Percentiles rank a stretch among this genome's conserved stretches.
phyloP scores from a whole-genome alignment of 805 yeast genomes.

The Barnettozyma sucrosica region DNA sequence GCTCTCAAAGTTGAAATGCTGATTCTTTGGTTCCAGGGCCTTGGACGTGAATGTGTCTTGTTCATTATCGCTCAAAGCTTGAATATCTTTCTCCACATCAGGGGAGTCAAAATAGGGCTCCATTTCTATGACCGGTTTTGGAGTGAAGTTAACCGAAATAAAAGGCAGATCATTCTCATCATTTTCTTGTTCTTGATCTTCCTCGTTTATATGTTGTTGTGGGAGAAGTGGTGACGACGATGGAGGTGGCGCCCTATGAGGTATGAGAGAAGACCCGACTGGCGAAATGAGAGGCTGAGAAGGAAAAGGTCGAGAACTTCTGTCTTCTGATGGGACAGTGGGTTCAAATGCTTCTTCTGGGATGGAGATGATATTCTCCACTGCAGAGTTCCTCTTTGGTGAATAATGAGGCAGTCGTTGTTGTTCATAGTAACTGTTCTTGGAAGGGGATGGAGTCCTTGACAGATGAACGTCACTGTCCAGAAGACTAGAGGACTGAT shows the following conservation, averaged over 20 bases:
- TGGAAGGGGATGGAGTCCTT: not conserved
- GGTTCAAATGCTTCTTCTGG: not conserved
- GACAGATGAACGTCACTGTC: not conserved
- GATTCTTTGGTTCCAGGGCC: conserved; percentile 10
- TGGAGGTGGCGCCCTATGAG: conserved; percentile 8
- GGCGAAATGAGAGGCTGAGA: not conserved
- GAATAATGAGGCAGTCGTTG: not conserved
- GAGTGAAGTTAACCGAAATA: not conserved
- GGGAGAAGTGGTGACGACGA: not conserved
- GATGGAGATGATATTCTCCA: not conserved
- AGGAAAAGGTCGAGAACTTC: not conserved
- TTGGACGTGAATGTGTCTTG: conserved; percentile 17
- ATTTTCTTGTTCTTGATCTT: not conserved
- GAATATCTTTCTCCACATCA: conserved; percentile 11
- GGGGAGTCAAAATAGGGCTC: conserved; percentile 7
- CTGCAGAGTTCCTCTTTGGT: not conserved
- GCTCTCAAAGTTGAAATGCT: conserved; percentile 10
- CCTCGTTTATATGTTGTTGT: not conserved
- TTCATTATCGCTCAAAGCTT: conserved; percentile 11
- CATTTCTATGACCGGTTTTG: not conserved
- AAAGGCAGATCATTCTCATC: not conserved
- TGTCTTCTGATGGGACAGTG: no score
- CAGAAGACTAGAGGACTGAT: not conserved
- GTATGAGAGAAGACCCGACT: not conserved
- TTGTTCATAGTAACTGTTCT: not conserved